Evolutionary conservation across 2,329 filamentous ascomycete species (phyloP), one percentile per base, ranked within the genome.

Genomic region (Colletotrichum sp.): DNA sequence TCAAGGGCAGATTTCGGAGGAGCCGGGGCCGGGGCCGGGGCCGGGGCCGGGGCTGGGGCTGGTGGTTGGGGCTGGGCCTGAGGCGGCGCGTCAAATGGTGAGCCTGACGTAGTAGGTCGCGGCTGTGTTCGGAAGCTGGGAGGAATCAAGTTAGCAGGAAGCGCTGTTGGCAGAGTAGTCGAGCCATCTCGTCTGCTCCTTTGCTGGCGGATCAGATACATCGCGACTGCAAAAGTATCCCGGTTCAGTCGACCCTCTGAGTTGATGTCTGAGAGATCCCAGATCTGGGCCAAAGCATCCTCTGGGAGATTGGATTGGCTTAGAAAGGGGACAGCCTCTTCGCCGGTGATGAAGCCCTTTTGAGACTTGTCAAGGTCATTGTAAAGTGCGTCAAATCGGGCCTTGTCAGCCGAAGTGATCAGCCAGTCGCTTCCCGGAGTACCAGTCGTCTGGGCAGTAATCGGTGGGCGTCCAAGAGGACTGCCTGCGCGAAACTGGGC

Each of bases 221-320:
- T 98, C 69, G 97, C 96, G 63, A 99, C 96, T 0, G 97, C 96
- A 82, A 99, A 99, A 80, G 98, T 96, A 79, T 99, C 97, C 80
- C 92, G 92, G 63, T 91, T 96, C 72, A 99, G 88, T 73, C 94
- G 93, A 13, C 97, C 97, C 79, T 96, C 94, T 9, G 95, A 97
- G 81, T 95, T 95, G 84, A 98, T 95, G 85, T 99, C 97, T 16
- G 97, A 94, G 34, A 99, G 91, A 83, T 99, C 97, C 97, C 97
- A 99, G 78, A 99, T 98, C 80, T 98, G 95, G 34, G 97, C 97
- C 69, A 99, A 88, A 12, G 92, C 92, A 80, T 98, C 96, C 82
- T 99, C 96, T 1, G 95, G 92, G 16, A 99, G 89, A 73, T 95
- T 94, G 1, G 96, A 98, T 84, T 98, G 96, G 82, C 94, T 96